A percentile compares a stretch with the other conserved stretches of the same genome.
Evolutionary conservation across 495 filamentous ascomycete genomes (phyloP).

Genomic region (Aspergillus coremiiformis): DNA sequence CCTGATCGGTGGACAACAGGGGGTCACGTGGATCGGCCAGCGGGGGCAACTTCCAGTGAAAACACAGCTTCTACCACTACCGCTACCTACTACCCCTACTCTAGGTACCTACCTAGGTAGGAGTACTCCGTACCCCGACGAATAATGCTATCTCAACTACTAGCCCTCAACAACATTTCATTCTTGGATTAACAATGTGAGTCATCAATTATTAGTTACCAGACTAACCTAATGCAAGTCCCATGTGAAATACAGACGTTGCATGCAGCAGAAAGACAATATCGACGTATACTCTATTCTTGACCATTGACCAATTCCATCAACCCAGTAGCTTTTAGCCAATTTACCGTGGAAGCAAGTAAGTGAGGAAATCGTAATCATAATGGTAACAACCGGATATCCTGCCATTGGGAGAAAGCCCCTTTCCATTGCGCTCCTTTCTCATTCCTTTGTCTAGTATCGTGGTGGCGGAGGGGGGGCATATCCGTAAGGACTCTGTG

Average conservation of each 20-base stretch:
- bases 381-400: neutral
- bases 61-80: neutral
- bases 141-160: too few species aligned
- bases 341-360: neutral
- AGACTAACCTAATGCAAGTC: neutral
- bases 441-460: conserved; percentile 17
- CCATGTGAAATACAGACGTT: neutral
- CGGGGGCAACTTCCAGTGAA: neutral
- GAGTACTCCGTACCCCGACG: too few species aligned
- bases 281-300: neutral
- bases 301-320: neutral
- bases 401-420: neutral
- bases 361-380: neutral
- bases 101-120: too few species aligned
- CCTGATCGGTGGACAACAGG: neutral
- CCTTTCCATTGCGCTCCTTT: neutral
- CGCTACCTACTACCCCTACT: too few species aligned
- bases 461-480: conserved; percentile 23
- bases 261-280: neutral
- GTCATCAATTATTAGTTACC: too few species aligned
- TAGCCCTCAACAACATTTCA: too few species aligned
- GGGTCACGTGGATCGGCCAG: neutral
- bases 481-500: conserved; percentile 23
- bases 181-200: neutral
- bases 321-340: neutral